phyloP scores from a whole-genome alignment of 2,329 filamentous ascomycete species.

The Diaporthe sp. region DNA sequence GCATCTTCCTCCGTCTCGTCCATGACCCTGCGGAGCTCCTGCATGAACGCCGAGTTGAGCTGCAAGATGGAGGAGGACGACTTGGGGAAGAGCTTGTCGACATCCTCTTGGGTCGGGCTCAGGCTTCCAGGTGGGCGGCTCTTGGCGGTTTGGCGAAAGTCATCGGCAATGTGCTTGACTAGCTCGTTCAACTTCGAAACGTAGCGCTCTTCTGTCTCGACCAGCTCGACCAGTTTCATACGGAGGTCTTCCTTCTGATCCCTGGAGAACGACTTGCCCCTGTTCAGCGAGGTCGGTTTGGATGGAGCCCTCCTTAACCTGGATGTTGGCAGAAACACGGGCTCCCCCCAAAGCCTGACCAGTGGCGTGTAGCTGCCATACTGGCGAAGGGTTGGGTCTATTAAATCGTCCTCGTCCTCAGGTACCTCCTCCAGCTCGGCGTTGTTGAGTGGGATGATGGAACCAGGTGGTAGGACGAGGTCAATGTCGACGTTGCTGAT shows the following conservation, averaged over 20 bases:
- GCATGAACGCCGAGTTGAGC: slow-evolving; percentile 83
- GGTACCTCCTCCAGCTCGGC: slow-evolving; percentile 69
- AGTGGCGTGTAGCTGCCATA: slow-evolving; percentile 84
- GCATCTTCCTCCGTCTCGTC: slow-evolving; percentile 87
- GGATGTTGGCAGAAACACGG: slow-evolving; percentile 87
- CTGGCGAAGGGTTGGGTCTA: slow-evolving; percentile 72
- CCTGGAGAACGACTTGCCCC: slow-evolving; percentile 80
- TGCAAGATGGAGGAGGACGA: slow-evolving; percentile 84
- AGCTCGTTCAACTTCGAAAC: slow-evolving; percentile 88
- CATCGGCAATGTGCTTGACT: slow-evolving; percentile 81
- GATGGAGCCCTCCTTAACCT: slow-evolving; percentile 87
- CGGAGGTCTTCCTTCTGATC: slow-evolving; percentile 87
- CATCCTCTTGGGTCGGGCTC: slow-evolving; percentile 77
- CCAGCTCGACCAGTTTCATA: slow-evolving; percentile 88
- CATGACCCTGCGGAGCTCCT: slow-evolving; percentile 79
- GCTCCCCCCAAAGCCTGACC: slow-evolving; percentile 83
- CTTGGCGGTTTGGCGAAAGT: slow-evolving; percentile 79
- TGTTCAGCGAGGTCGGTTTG: slow-evolving; percentile 82
- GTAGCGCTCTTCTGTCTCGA: slow-evolving; percentile 95
- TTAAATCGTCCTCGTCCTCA: slow-evolving; percentile 72
- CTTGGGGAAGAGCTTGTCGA: slow-evolving; percentile 82
- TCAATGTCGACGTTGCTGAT: slow-evolving; percentile 90
- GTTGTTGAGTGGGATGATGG: slow-evolving; percentile 73
- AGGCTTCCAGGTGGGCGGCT: slow-evolving; percentile 67
- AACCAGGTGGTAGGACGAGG: slow-evolving; percentile 82